phyloP scores from a whole-genome alignment of 129 eudicot genomes.

The sunflower (Helianthus annuus) region HanXRQr2.0-SUNRISE NC_035437.2:116438886-116439385 shows the following conservation, averaged over 20 bases:
- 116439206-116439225: neutral
- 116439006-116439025: neutral
- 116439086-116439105: neutral
- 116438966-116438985: neutral
- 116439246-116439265: conserved; percentile 55
- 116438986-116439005: conserved; percentile 5
- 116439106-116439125: neutral
- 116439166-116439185: neutral
- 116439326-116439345: conserved; percentile 58
- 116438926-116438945: neutral
- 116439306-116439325: conserved; percentile 38
- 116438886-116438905: conserved; percentile 8
- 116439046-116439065: neutral
- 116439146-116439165: conserved; percentile 27
- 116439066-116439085: neutral
- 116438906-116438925: neutral
- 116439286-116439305: conserved; percentile 57
- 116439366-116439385: conserved; percentile 51
- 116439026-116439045: neutral
- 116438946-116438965: neutral
- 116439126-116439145: neutral
- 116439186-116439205: neutral
- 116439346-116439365: conserved; percentile 59
- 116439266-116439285: conserved; percentile 67
- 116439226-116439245: conserved; percentile 36